These are phyloP conservation scores for Metschnikowia chrysomelidarum DNA, from an alignment of 805 yeast species.

Conservation along the genomic window DNA sequence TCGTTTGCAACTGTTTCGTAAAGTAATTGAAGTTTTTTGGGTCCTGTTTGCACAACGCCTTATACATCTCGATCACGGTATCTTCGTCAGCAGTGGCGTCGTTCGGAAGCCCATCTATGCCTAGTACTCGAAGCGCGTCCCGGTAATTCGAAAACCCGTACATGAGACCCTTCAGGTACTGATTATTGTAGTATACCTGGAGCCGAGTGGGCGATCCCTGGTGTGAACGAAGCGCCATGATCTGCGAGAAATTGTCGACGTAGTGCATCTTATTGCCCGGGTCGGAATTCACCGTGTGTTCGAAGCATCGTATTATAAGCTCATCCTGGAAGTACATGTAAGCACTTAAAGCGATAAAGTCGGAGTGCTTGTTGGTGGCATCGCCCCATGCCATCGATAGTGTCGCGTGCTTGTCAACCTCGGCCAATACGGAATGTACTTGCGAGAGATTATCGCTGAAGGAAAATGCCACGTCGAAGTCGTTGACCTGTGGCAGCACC, in stretches of 20 bases:
- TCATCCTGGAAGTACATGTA: constrained; percentile 38
- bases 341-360: constrained; percentile 29
- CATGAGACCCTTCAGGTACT: constrained; percentile 28
- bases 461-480: constrained; percentile 22
- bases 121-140: constrained; percentile 32
- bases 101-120: constrained; percentile 21
- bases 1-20: constrained; percentile 27
- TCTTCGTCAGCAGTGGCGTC: constrained; percentile 30
- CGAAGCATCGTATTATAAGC: constrained; percentile 39
- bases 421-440: constrained; percentile 34
- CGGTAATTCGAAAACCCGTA: constrained; percentile 35
- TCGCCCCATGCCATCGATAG: constrained; percentile 24
- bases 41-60: constrained; percentile 28
- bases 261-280: constrained; percentile 31
- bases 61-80: constrained; percentile 35
- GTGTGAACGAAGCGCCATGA: constrained; percentile 19
- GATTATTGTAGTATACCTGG: constrained; percentile 28
- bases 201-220: constrained; percentile 23
- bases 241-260: constrained; percentile 35
- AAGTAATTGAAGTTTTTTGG: constrained; percentile 37
- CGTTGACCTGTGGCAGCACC: constrained; percentile 9
- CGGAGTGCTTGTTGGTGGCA: constrained; percentile 25
- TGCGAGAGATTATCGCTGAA: constrained; percentile 34
- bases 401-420: constrained; percentile 35
- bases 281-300: constrained; percentile 35